Evolutionary conservation across 306 rosid species (phyloP).

Genomic region (Prunus davidiana): DNA sequence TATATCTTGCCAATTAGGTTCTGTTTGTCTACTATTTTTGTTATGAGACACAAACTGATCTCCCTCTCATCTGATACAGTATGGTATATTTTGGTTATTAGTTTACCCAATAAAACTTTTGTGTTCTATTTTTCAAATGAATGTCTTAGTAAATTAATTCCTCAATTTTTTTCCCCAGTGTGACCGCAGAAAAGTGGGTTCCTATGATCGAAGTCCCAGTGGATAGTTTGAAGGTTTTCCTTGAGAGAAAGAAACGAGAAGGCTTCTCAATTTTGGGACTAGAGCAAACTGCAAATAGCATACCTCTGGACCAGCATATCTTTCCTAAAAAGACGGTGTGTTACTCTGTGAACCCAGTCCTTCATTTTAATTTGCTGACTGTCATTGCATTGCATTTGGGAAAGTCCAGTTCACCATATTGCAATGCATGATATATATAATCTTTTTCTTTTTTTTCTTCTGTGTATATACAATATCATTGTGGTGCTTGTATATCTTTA

Average conservation of each 20-base stretch:
- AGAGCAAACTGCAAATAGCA: slow-evolving; percentile 96
- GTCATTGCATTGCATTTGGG: neutral
- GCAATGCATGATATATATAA: neutral
- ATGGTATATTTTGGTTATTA: neutral
- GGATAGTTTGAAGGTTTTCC: slow-evolving; percentile 66
- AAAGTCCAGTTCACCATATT: neutral
- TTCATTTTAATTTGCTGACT: neutral
- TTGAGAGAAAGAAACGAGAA: slow-evolving; percentile 84
- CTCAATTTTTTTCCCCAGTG: slow-evolving; percentile 44
- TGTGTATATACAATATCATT: neutral
- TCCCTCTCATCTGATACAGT: neutral
- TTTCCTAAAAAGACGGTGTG: slow-evolving; percentile 78
- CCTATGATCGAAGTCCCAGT: slow-evolving; percentile 89
- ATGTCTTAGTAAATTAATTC: slow-evolving; percentile 6
- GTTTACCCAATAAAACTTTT: neutral
- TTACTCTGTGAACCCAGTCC: slow-evolving; percentile 6
- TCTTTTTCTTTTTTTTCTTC: neutral
- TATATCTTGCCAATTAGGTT: neutral
- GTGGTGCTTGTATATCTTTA: neutral
- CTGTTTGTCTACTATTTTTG: neutral
- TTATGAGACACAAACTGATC: neutral
- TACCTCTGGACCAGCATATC: slow-evolving; percentile 68
- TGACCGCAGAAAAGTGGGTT: slow-evolving; percentile 99
- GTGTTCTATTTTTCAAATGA: neutral
- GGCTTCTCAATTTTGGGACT: slow-evolving; percentile 92